Evolutionary conservation across 2,329 filamentous ascomycete species (phyloP), one percentile per base, ranked within the genome.

Genomic region (Cladophialophora immunda): DNA sequence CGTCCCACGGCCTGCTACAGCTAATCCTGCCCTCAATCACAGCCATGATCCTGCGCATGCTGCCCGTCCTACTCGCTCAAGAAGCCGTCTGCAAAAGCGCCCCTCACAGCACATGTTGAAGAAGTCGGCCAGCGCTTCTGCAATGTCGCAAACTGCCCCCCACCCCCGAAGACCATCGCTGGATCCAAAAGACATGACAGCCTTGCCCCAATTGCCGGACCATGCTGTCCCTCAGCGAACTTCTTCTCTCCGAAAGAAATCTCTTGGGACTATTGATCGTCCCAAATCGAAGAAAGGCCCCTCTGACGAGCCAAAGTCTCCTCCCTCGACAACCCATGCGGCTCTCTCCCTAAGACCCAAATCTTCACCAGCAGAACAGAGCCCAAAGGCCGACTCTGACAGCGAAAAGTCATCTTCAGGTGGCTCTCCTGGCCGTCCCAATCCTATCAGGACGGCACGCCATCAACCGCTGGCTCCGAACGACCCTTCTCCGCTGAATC

Each of bases 401-500:
- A 59, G 54, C 56, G 36, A 59, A 30, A 36, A 41, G 19, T 59
- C 62, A 27, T 58, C 66, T 30, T 41, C 63, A 17, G 22, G 45
- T 55, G 53, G 36, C 29, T 62, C 52, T 29, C 64, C 63, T 27
- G 57, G 57, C 30, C 54, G 50, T 25, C 36, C 38, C 13, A 55
- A 22, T 38, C 52, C 47, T 41, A 34, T 50, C 17, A 56, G 68
- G 57, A 61, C 65, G 56, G 66, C 68, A 30, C 65, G 66, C 41
- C 58, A 70, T 58, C 59, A 66, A 29, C 59, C 66, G 27, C 58
- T 70, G 4, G 68, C 68, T 29, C 68, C 68, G 2, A 58, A 66
- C 61, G 68, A 70, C 29, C 68, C 68, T 9, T 70, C 58, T n/a
- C 68, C 68, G 9, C 45, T 70, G 9, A 70, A 70, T 52, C 68